A percentile compares a stretch with the other conserved stretches of the same genome.
Conservation (phyloP, 2,329 filamentous ascomycete genomes). For the Alternaria hordeiaustralica region DNA sequence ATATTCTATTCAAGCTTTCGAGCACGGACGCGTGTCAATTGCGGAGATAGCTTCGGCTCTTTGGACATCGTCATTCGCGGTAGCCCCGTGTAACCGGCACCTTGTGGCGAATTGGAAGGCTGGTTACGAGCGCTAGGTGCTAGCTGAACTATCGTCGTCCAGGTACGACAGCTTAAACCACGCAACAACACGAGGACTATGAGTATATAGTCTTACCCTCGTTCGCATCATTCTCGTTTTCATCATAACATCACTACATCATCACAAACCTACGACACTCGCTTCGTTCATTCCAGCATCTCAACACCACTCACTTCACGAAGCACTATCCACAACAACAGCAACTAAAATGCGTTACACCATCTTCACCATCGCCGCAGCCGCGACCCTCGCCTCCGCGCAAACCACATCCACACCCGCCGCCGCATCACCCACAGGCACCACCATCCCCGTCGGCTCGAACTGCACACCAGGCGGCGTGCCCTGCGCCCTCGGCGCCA, state of each 20-base stretch:
- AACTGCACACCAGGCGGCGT: conserved; percentile 17
- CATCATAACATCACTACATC: not conserved
- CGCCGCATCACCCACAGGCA: conserved; percentile 6
- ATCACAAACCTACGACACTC: not conserved
- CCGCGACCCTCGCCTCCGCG: conserved; percentile 15
- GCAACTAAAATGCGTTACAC: conserved; percentile 23
- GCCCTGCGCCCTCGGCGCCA: conserved; percentile 20
- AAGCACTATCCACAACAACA: not conserved
- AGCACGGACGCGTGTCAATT: not conserved
- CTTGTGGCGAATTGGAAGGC: not conserved
- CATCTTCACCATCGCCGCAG: conserved; percentile 19
- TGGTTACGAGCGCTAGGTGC: not conserved
- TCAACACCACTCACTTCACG: not conserved
- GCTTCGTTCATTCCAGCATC: not conserved
- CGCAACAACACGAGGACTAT: not conserved
- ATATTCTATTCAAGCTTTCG: not conserved
- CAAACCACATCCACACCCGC: conserved; percentile 8
- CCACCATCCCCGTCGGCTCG: conserved; percentile 15
- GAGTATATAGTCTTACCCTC: not conserved
- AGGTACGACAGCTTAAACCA: not conserved
- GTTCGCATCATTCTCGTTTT: too few species aligned
- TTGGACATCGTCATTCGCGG: not conserved
- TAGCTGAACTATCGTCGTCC: not conserved
- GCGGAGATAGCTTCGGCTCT: not conserved
- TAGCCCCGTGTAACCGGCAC: not conserved